Conservation (phyloP, 768 basidiomycete genomes). For the Leccinum variicolor region DNA sequence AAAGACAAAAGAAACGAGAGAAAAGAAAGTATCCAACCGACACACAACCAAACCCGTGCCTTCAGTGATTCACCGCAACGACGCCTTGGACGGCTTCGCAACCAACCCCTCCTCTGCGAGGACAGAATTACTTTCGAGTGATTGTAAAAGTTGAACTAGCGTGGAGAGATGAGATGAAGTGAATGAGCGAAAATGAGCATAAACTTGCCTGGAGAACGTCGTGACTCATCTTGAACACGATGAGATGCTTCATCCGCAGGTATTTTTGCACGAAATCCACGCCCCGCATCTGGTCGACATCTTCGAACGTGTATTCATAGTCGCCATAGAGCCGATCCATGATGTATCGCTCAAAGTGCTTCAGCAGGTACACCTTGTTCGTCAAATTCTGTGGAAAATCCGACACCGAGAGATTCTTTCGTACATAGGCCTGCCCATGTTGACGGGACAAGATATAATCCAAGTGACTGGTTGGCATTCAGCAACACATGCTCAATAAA, state of each 20-base stretch:
- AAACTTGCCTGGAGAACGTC: conserved; percentile 82
- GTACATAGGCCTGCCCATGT: too few species aligned
- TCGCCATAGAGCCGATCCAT: too few species aligned
- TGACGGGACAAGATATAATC: too few species aligned
- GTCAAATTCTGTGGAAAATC: conserved; percentile 80
- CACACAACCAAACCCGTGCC: not conserved
- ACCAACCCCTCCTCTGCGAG: conserved; percentile 38
- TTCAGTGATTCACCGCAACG: conserved; percentile 3
- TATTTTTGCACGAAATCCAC: too few species aligned
- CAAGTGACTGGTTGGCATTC: conserved; percentile 51
- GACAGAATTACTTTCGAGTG: conserved; percentile 94
- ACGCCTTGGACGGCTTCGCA: conserved; percentile 20
- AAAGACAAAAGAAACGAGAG: not conserved
- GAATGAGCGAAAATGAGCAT: conserved; percentile 16
- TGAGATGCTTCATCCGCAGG: too few species aligned
- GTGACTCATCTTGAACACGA: conserved; percentile 94
- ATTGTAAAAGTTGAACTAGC: conserved; percentile 97
- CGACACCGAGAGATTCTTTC: too few species aligned
- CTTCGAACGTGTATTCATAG: too few species aligned
- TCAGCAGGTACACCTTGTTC: conserved; percentile 88
- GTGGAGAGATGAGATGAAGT: not conserved
- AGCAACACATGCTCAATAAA: not conserved
- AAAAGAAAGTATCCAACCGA: not conserved
- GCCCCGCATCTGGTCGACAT: too few species aligned
- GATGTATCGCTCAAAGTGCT: too few species aligned